Evolutionary conservation across 257 asterid genomes (phyloP), one percentile per base, ranked within the genome.

Genomic region (Petrea volubilis): DNA sequence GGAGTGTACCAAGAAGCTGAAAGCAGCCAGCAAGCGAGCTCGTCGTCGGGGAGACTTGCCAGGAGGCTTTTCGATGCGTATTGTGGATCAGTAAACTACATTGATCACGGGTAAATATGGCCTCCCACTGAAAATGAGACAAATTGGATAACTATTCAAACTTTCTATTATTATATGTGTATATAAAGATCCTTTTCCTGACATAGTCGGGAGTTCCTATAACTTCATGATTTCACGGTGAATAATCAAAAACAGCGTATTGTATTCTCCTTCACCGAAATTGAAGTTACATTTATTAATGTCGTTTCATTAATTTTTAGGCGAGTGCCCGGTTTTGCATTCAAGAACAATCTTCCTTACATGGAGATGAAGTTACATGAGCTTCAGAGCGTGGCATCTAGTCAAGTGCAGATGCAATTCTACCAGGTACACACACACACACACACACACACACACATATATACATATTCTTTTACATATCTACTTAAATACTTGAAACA

Each of bases 351-450:
- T 60, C 43, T 70, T 53, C 89, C 90, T 49, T 81, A 75, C 78
- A 46, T 84, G 75, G 86, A 77, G 73, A 77, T 86, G 62, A 66
- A 71, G 49, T 24, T 71, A 1, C 51, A 66, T 29, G 75, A 69
- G 23, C 83, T 86, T 74, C 70, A 18, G 8, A 38, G 80, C 21
- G 64, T 68, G 55, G 77, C 81, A 18, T 66, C 86, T 23, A 73
- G 27, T 38, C 84, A 74, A 72, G 25, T 61, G 5, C 97, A 90
- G 62, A 49, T 86, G 51, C 90, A 80, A 31, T 90, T 90, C 71
- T 90, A 90, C 76, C 78, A 70, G 88, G 96, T 72, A 28, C 0
- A n/a, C n/a, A n/a, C n/a, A n/a, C n/a, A n/a, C n/a, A n/a, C n/a
- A n/a, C n/a, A n/a, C n/a, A n/a, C n/a, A n/a, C n/a, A n/a, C n/a